A percentile compares a stretch with the other conserved stretches of the same genome.
These are phyloP conservation scores for Omphalea diandra DNA, from an alignment of 441 rosid species.

Conservation along the genomic window DNA sequence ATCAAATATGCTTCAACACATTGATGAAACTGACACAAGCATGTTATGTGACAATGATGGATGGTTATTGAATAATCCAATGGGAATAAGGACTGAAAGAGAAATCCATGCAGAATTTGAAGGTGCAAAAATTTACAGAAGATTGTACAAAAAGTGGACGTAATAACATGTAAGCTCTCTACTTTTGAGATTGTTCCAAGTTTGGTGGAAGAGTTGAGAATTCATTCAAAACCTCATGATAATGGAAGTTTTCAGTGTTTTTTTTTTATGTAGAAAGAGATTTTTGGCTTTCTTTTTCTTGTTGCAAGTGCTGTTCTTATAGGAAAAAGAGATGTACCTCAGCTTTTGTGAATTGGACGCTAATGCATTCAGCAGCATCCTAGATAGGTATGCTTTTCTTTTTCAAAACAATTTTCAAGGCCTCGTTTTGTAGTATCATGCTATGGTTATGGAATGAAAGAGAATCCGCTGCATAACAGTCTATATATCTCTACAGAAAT, in stretches of 20 bases:
- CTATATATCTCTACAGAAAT: neutral
- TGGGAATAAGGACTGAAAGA: conserved; percentile 87
- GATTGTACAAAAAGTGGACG: conserved; percentile 59
- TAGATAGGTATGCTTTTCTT: neutral
- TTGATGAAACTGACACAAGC: conserved; percentile 37
- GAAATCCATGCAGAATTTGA: conserved; percentile 87
- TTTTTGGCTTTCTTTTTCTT: neutral
- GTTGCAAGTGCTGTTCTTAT: neutral
- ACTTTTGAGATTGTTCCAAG: neutral
- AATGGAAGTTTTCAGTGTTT: neutral
- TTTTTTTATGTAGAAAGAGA: neutral
- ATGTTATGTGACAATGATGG: conserved; percentile 51
- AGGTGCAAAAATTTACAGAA: conserved; percentile 76
- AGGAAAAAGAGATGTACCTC: neutral
- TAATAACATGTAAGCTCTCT: neutral
- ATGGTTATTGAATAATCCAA: conserved; percentile 73
- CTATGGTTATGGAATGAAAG: neutral
- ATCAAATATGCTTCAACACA: conserved; percentile 40
- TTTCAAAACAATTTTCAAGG: neutral
- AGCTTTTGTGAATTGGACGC: no score
- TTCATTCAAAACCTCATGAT: neutral
- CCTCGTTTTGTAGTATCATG: neutral
- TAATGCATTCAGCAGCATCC: no score
- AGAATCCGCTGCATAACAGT: neutral
- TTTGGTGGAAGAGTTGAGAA: neutral